phyloP scores from a whole-genome alignment of 306 rosid species.

The Quercus rubra region DNA sequence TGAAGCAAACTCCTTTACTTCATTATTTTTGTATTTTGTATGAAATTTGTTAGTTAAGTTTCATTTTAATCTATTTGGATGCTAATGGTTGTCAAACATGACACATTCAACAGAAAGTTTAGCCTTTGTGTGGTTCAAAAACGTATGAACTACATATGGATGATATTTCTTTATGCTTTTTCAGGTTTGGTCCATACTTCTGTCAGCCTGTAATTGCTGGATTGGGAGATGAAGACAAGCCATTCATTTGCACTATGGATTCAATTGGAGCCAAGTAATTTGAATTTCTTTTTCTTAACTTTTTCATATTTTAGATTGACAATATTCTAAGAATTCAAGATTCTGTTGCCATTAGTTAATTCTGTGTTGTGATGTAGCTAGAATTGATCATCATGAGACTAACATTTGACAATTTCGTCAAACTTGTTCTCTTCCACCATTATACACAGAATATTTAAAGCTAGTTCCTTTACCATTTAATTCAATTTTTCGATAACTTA shows the following conservation, averaged over 20 bases:
- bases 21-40: background rate
- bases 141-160: background rate
- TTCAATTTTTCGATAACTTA: background rate
- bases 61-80: background rate
- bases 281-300: background rate
- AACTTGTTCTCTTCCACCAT: background rate
- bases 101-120: background rate
- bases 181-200: conserved; percentile 94
- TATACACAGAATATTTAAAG: background rate
- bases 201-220: conserved; percentile 98
- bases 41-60: background rate
- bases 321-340: background rate
- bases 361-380: background rate
- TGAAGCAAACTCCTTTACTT: background rate
- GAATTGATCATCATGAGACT: background rate
- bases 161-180: background rate
- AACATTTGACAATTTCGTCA: background rate
- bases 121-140: background rate
- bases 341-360: background rate
- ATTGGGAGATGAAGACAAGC: conserved; percentile 76
- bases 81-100: background rate
- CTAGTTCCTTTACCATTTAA: background rate
- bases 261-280: conserved; percentile 95
- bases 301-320: background rate
- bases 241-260: conserved; percentile 98